Percentiles rank a stretch among this genome's conserved stretches.
Evolutionary conservation across 345 rosid genomes (phyloP).

Genomic region (Citrus hindsii): DNA sequence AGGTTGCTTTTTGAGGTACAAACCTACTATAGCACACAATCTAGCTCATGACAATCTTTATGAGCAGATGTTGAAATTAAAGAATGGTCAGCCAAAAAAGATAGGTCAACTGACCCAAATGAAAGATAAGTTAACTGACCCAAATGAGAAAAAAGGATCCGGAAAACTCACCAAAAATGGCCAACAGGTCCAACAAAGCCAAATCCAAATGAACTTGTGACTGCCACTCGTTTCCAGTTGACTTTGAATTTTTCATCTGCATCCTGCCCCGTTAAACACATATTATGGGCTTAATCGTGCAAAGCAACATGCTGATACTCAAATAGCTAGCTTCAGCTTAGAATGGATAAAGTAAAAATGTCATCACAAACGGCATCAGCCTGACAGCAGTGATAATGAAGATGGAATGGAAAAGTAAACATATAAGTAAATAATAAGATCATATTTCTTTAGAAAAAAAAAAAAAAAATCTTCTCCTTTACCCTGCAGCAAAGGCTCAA

Average conservation of each 20-base stretch:
- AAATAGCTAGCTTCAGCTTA: neutral
- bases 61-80: neutral
- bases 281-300: constrained; percentile 10
- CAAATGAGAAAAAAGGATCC: neutral
- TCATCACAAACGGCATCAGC: neutral
- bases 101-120: neutral
- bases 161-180: constrained; percentile 66
- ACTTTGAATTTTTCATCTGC: constrained; percentile 49
- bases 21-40: neutral
- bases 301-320: neutral
- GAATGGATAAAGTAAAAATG: neutral
- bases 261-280: constrained; percentile 36
- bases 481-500: neutral
- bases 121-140: neutral
- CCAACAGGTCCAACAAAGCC: constrained; percentile 89
- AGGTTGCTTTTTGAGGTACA: neutral
- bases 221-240: constrained; percentile 77
- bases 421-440: neutral
- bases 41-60: neutral
- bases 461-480: neutral
- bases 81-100: neutral
- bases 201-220: constrained; percentile 70
- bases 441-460: neutral
- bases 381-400: neutral
- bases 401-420: neutral